These are phyloP conservation scores for Zygnema cylindricum DNA, from an alignment of 139 green algal species.

Conservation along the genomic window DNA sequence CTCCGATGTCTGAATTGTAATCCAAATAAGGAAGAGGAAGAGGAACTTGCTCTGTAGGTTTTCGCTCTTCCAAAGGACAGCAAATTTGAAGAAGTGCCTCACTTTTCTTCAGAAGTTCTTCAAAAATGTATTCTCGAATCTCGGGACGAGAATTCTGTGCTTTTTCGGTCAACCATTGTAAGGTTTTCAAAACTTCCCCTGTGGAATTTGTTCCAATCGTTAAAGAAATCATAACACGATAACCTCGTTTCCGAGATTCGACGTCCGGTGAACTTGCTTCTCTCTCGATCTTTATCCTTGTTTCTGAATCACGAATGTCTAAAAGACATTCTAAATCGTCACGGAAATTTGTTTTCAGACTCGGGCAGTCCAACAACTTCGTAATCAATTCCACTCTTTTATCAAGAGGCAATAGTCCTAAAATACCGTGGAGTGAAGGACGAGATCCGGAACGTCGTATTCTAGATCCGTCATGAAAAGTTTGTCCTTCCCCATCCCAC, in stretches of 20 bases:
- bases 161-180: background rate
- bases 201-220: background rate
- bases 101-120: background rate
- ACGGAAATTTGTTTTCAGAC: too few relatives aligned
- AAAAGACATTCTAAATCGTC: background rate
- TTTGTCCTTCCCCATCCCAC: background rate
- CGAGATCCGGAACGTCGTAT: background rate
- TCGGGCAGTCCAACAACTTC: background rate
- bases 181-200: background rate
- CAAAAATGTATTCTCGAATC: background rate
- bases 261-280: background rate
- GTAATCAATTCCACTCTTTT: background rate
- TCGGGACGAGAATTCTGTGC: background rate
- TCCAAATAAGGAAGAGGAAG: too few relatives aligned
- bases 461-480: background rate
- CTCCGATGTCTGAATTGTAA: too few relatives aligned
- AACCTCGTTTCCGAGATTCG: background rate
- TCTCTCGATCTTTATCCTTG: background rate
- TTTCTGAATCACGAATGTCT: background rate
- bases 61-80: background rate
- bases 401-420: background rate
- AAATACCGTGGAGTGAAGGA: background rate
- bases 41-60: too few relatives aligned
- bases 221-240: background rate
- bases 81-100: background rate